Conservation (phyloP, 2,329 filamentous ascomycete genomes). For the Didymella arachidicola region DNA sequence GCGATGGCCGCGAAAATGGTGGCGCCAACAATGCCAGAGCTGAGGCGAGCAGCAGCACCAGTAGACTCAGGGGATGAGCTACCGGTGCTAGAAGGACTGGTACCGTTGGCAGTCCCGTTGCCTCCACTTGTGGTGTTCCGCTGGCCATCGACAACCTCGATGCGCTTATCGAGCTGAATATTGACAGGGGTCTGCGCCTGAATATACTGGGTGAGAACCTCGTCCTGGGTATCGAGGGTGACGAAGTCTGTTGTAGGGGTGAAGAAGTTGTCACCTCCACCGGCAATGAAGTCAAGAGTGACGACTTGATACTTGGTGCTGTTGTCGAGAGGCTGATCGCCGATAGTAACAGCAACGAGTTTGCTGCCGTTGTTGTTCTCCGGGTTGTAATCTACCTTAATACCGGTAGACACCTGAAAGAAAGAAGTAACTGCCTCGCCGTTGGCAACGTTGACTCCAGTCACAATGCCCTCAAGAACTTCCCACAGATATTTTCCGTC, state of each 20-base stretch:
- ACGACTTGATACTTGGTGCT: constrained; percentile 63
- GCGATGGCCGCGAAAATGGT: constrained; percentile 23
- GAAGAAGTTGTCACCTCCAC: constrained; percentile 68
- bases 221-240: constrained; percentile 62
- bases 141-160: constrained; percentile 45
- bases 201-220: constrained; percentile 63
- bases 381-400: constrained; percentile 66
- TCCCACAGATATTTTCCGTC: constrained; percentile 64
- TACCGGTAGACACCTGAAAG: constrained; percentile 66
- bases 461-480: constrained; percentile 67
- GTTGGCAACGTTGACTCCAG: constrained; percentile 64
- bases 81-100: constrained; percentile 24
- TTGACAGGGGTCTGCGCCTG: constrained; percentile 58
- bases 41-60: constrained; percentile 23
- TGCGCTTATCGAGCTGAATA: constrained; percentile 59
- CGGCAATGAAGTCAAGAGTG: constrained; percentile 69
- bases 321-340: constrained; percentile 58
- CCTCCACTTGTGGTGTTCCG: constrained; percentile 23
- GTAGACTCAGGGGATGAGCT: constrained; percentile 17
- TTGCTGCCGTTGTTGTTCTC: constrained; percentile 58
- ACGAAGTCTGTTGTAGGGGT: constrained; percentile 52
- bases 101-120: constrained; percentile 32
- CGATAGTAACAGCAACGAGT: constrained; percentile 63
- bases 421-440: constrained; percentile 63
- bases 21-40: constrained; percentile 15